These are phyloP conservation scores for Podospora didyma DNA, from an alignment of 495 filamentous ascomycete species.

Conservation along the genomic window DNA sequence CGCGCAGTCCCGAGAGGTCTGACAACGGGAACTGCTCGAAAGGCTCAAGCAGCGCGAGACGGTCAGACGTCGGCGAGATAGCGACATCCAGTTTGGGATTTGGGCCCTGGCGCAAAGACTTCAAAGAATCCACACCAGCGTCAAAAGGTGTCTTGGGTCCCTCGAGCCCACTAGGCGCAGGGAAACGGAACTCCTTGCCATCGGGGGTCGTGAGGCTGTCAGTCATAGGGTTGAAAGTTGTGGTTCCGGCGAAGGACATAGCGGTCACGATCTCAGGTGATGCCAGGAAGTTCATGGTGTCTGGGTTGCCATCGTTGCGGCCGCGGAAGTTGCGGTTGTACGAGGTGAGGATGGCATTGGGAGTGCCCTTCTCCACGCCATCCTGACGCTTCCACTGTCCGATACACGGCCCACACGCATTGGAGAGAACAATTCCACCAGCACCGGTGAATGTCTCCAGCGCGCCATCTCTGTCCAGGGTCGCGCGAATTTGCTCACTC, in stretches of 20 bases:
- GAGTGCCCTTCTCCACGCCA: conserved; percentile 70
- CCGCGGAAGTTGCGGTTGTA: conserved; percentile 99
- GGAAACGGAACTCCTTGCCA: conserved; percentile 80
- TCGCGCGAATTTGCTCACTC: conserved; percentile 94
- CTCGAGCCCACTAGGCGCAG: conserved; percentile 71
- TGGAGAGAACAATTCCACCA: conserved; percentile 85
- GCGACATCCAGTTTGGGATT: conserved; percentile 61
- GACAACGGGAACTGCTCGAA: conserved; percentile 77
- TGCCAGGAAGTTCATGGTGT: conserved; percentile 97
- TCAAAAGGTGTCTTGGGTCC: conserved; percentile 79
- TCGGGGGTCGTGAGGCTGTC: conserved; percentile 78
- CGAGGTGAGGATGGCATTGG: conserved; percentile 93
- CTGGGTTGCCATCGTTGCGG: conserved; percentile 92
- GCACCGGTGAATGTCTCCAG: conserved; percentile 82
- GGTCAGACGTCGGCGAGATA: conserved; percentile 79
- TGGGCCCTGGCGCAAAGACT: conserved; percentile 66
- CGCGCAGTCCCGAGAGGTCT: conserved; percentile 68
- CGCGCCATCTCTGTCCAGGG: conserved; percentile 79
- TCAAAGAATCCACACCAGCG: conserved; percentile 68
- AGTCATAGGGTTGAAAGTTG: conserved; percentile 94
- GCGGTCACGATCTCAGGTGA: conserved; percentile 95
- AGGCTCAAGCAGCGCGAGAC: conserved; percentile 86
- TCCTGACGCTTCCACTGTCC: conserved; percentile 96
- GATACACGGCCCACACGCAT: conserved; percentile 93
- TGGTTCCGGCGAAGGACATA: conserved; percentile 86